Conservation (phyloP, 2,329 filamentous ascomycete species). For the Boeremia exigua region DNA sequence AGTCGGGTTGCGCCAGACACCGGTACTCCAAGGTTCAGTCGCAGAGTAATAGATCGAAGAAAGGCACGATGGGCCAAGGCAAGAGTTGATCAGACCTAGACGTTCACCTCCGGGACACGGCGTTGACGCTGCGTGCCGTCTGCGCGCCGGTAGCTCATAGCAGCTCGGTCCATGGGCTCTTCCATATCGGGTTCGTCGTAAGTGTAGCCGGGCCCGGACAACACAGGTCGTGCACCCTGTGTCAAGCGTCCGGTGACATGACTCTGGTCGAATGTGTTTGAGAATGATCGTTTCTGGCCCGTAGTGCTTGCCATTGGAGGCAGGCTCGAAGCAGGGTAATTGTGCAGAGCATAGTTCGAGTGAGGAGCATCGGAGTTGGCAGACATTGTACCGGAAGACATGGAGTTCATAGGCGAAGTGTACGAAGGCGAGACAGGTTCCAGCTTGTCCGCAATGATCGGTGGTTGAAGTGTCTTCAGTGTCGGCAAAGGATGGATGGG, state of each 20-base stretch:
- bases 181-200: constrained; percentile 50
- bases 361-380: constrained; percentile 38
- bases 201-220: constrained; percentile 35
- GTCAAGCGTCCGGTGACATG: constrained; percentile 53
- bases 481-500: constrained; percentile 51
- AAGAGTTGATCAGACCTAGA: constrained; percentile 20
- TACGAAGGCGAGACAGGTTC: constrained; percentile 56
- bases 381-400: constrained; percentile 42
- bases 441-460: constrained; percentile 41
- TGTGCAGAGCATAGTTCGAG: constrained; percentile 33
- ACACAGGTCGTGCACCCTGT: constrained; percentile 52
- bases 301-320: constrained; percentile 29
- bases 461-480: constrained; percentile 50
- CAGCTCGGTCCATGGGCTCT: constrained; percentile 45
- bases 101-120: constrained; percentile 44
- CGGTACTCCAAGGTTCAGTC: constrained; percentile 18
- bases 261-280: constrained; percentile 53
- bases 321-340: constrained; percentile 38
- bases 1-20: constrained; percentile 15
- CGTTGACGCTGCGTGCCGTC: constrained; percentile 52
- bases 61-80: background rate
- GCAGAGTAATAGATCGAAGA: constrained; percentile 9
- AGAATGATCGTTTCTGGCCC: constrained; percentile 55
- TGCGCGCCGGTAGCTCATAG: constrained; percentile 56
- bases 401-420: constrained; percentile 42